Percentiles rank a stretch among this genome's conserved stretches.
Conservation (phyloP, 495 filamentous ascomycete species). For the Penicillium waksmanii region DNA sequence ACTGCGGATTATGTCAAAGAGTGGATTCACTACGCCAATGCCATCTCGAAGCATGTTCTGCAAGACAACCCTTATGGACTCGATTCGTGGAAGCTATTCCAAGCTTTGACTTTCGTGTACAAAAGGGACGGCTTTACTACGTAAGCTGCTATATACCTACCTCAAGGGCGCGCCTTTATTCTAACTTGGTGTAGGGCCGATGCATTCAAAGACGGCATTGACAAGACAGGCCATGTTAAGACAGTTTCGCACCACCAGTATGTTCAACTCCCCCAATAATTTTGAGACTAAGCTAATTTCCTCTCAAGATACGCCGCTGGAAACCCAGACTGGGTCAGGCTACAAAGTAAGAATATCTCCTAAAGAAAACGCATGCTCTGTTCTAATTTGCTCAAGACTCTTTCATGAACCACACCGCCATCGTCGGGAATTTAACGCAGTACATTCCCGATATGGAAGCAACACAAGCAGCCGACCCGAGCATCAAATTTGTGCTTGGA, state of each 20-base stretch:
- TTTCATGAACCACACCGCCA: conserved; percentile 25
- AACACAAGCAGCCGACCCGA: conserved; percentile 7
- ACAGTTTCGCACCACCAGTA: conserved; percentile 23
- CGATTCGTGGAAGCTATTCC: conserved; percentile 19
- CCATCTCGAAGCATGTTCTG: conserved; percentile 20
- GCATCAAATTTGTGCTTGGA: conserved; percentile 18
- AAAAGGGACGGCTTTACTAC: conserved; percentile 8
- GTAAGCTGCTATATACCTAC: background rate
- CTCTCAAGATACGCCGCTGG: conserved; percentile 19
- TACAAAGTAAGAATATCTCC: conserved; percentile 10
- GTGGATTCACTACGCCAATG: conserved; percentile 21
- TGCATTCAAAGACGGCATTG: conserved; percentile 19
- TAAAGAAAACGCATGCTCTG: background rate
- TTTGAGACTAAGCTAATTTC: background rate
- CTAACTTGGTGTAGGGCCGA: conserved; percentile 4
- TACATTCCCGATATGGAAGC: conserved; percentile 19
- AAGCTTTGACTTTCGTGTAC: conserved; percentile 25
- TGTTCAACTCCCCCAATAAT: background rate
- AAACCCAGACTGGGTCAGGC: conserved; percentile 21
- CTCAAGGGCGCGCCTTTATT: too few relatives aligned
- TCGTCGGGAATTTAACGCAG: conserved; percentile 17
- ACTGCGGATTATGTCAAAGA: conserved; percentile 19
- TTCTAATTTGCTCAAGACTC: conserved; percentile 13
- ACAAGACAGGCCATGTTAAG: conserved; percentile 20
- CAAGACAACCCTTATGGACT: conserved; percentile 18